Evolutionary conservation across 2,329 filamentous ascomycete species (phyloP), one percentile per base, ranked within the genome.

Genomic region (Sporothrix inflata): DNA sequence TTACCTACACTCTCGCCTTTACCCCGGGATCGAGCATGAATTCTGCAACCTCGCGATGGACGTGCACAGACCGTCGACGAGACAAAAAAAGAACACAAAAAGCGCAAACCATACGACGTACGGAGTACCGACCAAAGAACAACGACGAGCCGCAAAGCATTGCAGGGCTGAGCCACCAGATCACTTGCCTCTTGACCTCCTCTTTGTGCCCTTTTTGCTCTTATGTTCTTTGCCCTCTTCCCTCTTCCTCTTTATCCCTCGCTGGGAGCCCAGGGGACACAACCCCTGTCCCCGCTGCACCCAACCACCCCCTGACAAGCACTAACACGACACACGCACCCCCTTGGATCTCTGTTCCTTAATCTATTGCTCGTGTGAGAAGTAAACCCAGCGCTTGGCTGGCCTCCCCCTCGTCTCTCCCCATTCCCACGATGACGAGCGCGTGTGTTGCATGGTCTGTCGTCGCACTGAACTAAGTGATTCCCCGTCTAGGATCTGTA

Each of bases 261-360:
- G 51, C 21, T 47, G 14, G 3, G 16, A n/a, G 12, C 42, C 42
- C 27, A 60, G 55, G 55, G 55, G 57, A 24, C 34, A 45, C 19
- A 16, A 7, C 63, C 63, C 63, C 63, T 67, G 63, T 67, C 63
- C 24, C 24, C 45, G 40, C 21, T 69, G 27, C 38, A 65, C 60
- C 60, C 57, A 65, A 42, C 51, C 34, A 57, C 34, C 49, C 67
- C 67, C 51, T 69, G 67, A 45, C 65, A 47, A 16, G 65, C 65
- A 68, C 65, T 53, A 69, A 69, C 67, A 69, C 49, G 67, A 69
- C 51, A 70, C 53, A 38, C 53, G 42, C 63, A 57, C 42, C 55
- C 69, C 57, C 69, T 65, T 63, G 57, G 40, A 38, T 60, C 55
- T 71, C 55, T 53, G 57, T 69, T 63, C 69, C 69, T 71, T 71